phyloP scores from a whole-genome alignment of 1,284 basidiomycete species.

The Microbotryum intermedium region DNA sequence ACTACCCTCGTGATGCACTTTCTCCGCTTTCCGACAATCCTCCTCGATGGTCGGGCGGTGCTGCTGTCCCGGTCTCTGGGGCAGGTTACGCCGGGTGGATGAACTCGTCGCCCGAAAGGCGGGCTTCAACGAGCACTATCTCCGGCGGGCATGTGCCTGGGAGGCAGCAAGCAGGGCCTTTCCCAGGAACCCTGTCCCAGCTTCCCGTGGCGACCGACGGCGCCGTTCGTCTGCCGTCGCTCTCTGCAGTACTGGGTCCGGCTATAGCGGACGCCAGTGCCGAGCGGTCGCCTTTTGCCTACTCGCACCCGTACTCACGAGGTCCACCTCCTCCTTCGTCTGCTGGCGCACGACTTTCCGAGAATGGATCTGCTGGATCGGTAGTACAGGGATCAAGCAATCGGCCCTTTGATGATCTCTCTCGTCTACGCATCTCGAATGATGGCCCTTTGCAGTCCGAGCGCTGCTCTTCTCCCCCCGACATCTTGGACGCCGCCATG shows the following conservation, averaged over 20 bases:
- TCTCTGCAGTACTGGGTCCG: conserved; percentile 2
- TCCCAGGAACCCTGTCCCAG: too few relatives aligned
- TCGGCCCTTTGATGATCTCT: conserved; percentile 1
- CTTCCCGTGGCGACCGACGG: neutral
- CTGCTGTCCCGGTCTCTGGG: too few relatives aligned
- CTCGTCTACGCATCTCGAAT: conserved; percentile 3
- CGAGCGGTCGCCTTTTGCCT: neutral
- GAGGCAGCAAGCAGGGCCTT: too few relatives aligned
- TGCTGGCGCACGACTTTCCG: neutral
- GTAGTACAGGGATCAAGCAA: conserved; percentile 7
- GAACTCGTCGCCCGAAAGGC: too few relatives aligned
- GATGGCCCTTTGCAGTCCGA: neutral
- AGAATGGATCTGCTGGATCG: conserved; percentile 1
- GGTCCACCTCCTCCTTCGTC: neutral
- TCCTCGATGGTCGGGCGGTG: neutral
- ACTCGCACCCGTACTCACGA: too few relatives aligned
- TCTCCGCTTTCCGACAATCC: neutral
- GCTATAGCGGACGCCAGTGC: neutral
- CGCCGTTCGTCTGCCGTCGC: conserved; percentile 8
- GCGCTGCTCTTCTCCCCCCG: neutral
- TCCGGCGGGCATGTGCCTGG: too few relatives aligned
- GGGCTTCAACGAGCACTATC: too few relatives aligned
- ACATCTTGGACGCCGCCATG: conserved; percentile 27
- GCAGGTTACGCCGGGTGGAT: too few relatives aligned
- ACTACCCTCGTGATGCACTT: neutral